Evolutionary conservation across 2,329 filamentous ascomycete genomes (phyloP).

Genomic region (Fusarium musae): DNA sequence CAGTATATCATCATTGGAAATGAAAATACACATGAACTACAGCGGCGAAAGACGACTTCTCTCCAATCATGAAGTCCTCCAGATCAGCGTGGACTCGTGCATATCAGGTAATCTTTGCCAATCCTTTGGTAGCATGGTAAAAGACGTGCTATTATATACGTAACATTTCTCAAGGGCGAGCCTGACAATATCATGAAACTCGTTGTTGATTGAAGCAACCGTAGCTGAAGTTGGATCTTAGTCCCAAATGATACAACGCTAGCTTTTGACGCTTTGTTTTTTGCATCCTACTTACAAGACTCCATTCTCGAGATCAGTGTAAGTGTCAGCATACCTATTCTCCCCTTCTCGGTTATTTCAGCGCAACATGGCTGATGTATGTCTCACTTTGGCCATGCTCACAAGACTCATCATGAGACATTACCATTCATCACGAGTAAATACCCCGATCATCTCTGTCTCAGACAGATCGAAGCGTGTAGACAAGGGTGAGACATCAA

Average conservation of each 20-base stretch:
- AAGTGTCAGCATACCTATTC: not conserved
- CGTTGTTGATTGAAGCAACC: not conserved
- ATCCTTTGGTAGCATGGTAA: not conserved
- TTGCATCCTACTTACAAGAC: not conserved
- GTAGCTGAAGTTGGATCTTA: not conserved
- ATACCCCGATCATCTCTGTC: not conserved
- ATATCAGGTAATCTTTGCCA: not conserved
- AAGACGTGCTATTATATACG: not conserved
- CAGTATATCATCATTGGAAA: not conserved
- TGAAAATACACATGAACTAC: not conserved
- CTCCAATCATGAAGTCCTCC: not conserved
- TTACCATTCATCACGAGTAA: not conserved
- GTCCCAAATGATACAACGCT: not conserved
- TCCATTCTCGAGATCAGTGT: not conserved
- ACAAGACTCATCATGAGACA: not conserved
- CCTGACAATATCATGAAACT: not conserved
- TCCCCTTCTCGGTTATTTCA: not conserved
- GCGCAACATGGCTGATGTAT: not conserved
- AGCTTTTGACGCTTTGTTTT: not conserved
- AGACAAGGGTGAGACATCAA: not conserved
- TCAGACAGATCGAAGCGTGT: not conserved
- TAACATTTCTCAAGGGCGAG: not conserved
- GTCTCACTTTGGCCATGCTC: not conserved
- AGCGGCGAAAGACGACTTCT: not conserved
- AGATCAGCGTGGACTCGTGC: not conserved